These are phyloP conservation scores for Sporothrix mexicana DNA, from an alignment of 2,329 filamentous ascomycete species.

Conservation along the genomic window DNA sequence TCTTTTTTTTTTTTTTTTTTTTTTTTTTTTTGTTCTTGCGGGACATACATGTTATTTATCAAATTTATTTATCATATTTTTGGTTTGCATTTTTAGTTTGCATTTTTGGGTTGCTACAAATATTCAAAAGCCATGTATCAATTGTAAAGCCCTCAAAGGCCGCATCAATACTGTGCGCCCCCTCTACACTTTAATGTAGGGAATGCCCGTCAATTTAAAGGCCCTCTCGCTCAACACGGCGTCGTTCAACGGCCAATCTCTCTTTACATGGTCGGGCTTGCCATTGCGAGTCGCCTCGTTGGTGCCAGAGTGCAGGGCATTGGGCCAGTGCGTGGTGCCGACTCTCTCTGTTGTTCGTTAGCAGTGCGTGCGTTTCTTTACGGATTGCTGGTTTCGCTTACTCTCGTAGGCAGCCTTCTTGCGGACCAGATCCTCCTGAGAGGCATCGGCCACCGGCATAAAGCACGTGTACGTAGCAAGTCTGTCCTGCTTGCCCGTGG, in stretches of 20 bases:
- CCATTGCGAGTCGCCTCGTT: neutral
- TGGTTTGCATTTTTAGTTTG: no score
- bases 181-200: neutral
- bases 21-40: no score
- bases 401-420: neutral
- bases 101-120: no score
- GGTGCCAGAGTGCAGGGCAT: neutral
- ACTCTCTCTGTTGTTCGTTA: no score
- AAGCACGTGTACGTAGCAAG: constrained; percentile 50
- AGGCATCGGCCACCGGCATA: constrained; percentile 50
- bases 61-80: no score
- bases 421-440: neutral
- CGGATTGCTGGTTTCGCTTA: no score
- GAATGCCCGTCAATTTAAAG: constrained; percentile 8
- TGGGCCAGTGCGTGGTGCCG: neutral
- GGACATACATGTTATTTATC: no score
- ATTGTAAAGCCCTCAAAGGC: no score
- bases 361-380: no score
- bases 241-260: neutral
- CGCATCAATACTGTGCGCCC: no score
- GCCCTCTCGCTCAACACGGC: constrained; percentile 8
- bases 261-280: neutral
- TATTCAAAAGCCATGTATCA: no score
- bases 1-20: no score
- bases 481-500: constrained; percentile 43